Base-by-base conservation (phyloP, 2,329 filamentous ascomycete genomes). In the Venturia oleaginea region DNA sequence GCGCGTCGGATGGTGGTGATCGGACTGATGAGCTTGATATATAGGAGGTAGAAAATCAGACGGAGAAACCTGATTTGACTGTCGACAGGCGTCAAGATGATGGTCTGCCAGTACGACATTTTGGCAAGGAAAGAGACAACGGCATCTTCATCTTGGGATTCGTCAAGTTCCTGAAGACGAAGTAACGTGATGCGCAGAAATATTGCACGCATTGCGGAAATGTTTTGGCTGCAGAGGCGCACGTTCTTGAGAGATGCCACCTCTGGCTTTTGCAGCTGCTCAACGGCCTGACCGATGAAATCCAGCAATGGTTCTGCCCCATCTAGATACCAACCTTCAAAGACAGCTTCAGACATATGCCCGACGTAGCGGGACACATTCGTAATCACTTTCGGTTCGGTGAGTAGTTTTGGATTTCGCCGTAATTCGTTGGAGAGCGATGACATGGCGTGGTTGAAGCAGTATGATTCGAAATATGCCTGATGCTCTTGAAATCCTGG, bases 321-420 rank as follows among this genome's bases (percentile, higher is more conserved):
- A 68, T 94, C 88, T 67, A 97, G 84, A 71, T 97, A 97, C 91
- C 92, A 97, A 19, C 94, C 94, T 75, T 97, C 94, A 68, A 94
- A 97, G 15, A 96, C 88, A 6, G 91, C 90, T 73, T 99, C 94
- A 0, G 89, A 85, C 73, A 97, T 84, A 71, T 97, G 91, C 2
- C 84, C 79, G 38, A 87, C 86, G 67, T 97, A 89, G 15, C 92
- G 85, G 0, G 89, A 87, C 71, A 99, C 81, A 69, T 99, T 99
- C 4, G 89, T 93, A 61, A 99, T 79, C 0, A 95, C 84, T 66
- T 88, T 86, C 0, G 94, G 90, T 72, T 97, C 92, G 64, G 85
- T 84, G 1, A 97, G 80, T 0, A 88, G 77, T 64, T 87, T 86
- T 70, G 90, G 86, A 67, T 92, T 84, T 1, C 88, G 76, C 66